phyloP scores from a whole-genome alignment of 164 flowering plant genomes.

The Cinnamomum chago region DNA sequence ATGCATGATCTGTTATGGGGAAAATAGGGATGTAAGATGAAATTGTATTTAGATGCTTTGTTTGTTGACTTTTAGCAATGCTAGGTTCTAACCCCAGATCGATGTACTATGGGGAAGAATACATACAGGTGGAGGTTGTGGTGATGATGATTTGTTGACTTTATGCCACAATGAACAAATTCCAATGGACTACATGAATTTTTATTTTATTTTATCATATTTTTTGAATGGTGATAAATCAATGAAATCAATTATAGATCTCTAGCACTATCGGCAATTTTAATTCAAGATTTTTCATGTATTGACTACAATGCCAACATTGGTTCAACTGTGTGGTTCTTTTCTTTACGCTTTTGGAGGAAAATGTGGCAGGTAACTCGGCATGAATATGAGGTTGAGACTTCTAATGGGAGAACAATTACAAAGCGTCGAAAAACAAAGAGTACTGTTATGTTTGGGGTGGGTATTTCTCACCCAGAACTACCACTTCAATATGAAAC shows the following conservation, averaged over 20 bases:
- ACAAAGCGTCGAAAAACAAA: slow-evolving; percentile 80
- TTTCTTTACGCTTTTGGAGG: background rate
- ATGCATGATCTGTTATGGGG: too few relatives aligned
- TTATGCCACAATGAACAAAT: too few relatives aligned
- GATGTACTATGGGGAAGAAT: too few relatives aligned
- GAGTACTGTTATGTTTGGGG: slow-evolving; percentile 94
- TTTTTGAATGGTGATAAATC: too few relatives aligned
- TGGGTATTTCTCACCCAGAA: slow-evolving; percentile 22
- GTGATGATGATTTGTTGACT: too few relatives aligned
- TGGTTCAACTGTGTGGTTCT: background rate
- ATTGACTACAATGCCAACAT: background rate
- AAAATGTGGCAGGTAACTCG: slow-evolving; percentile 62
- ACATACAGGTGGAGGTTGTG: too few relatives aligned
- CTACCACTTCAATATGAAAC: background rate
- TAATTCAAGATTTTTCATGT: background rate
- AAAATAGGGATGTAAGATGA: background rate
- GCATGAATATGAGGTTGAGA: slow-evolving; percentile 91
- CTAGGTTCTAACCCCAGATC: background rate
- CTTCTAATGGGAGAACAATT: slow-evolving; percentile 68
- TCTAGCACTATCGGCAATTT: background rate
- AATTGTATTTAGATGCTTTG: background rate
- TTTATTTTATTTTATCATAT: too few relatives aligned
- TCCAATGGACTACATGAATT: too few relatives aligned
- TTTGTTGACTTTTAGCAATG: background rate
- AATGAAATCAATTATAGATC: too few relatives aligned